phyloP scores from a whole-genome alignment of 1,284 basidiomycete species.

The Ceratorhiza oryzae-sativae region DNA sequence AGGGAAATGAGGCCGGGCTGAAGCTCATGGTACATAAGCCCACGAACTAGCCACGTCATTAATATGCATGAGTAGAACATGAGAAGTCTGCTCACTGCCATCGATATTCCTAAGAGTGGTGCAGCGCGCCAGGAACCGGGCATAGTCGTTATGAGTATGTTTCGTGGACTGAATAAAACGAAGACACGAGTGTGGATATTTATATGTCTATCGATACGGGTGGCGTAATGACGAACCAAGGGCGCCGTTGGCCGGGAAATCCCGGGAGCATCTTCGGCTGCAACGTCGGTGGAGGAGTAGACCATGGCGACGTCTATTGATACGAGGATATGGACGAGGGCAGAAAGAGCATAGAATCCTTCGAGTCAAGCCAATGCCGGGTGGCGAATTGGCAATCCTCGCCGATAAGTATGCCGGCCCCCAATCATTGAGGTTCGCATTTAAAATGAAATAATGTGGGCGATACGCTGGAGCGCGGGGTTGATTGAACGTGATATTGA shows the following conservation, averaged over 20 bases:
- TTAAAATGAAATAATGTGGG: neutral
- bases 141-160: constrained; percentile 9
- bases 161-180: constrained; percentile 2
- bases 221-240: constrained; percentile 15
- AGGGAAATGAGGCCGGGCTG: constrained; percentile 85
- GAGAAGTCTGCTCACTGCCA: constrained; percentile 15
- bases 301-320: neutral
- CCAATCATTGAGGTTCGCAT: too few species aligned
- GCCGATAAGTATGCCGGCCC: neutral
- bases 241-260: constrained; percentile 16
- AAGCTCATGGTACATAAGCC: constrained; percentile 77
- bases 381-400: neutral
- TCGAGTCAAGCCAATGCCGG: neutral
- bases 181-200: neutral
- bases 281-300: neutral
- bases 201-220: neutral
- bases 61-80: neutral
- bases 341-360: neutral
- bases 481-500: too few species aligned
- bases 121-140: constrained; percentile 23
- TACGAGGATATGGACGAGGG: neutral
- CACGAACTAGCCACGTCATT: constrained; percentile 54
- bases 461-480: too few species aligned
- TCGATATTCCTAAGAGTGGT: constrained; percentile 20
- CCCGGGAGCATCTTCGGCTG: constrained; percentile 33